Evolutionary conservation across 345 rosid genomes (phyloP).

Genomic region (Carallia pectinifolia): DNA sequence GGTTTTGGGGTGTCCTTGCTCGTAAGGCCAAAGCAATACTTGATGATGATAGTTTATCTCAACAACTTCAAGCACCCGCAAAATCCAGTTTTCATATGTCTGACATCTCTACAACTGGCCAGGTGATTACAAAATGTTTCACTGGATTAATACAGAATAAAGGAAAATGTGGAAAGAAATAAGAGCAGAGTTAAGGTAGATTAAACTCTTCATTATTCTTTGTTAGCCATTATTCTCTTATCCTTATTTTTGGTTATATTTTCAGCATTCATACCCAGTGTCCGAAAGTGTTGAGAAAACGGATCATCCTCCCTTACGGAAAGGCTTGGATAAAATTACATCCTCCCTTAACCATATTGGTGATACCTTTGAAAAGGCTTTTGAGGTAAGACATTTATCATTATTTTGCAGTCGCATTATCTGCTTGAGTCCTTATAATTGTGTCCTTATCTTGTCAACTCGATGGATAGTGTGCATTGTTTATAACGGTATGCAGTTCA

Average conservation of each 20-base stretch:
- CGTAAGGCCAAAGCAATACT: slow-evolving; percentile 82
- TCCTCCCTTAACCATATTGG: slow-evolving; percentile 82
- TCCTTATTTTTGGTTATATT: background rate
- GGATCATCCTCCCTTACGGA: slow-evolving; percentile 64
- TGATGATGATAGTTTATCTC: slow-evolving; percentile 58
- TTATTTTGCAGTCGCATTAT: background rate
- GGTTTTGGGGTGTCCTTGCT: slow-evolving; percentile 84
- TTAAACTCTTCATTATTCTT: too few relatives aligned
- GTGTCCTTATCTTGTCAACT: background rate
- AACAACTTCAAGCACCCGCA: slow-evolving; percentile 27
- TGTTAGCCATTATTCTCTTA: background rate
- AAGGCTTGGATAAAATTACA: slow-evolving; percentile 69
- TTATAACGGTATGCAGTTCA: too few relatives aligned
- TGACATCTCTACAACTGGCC: slow-evolving; percentile 38
- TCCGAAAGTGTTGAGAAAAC: slow-evolving; percentile 48
- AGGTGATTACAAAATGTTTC: slow-evolving; percentile 34
- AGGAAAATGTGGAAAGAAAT: too few relatives aligned
- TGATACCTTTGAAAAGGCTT: slow-evolving; percentile 87
- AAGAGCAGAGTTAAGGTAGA: too few relatives aligned
- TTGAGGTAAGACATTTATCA: slow-evolving; percentile 40
- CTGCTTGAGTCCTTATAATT: background rate
- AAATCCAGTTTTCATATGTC: slow-evolving; percentile 35
- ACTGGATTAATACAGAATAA: background rate
- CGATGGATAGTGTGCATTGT: background rate
- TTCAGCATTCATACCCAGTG: slow-evolving; percentile 33